Percentiles rank a stretch among this genome's conserved stretches.
Conservation (phyloP, 306 rosid species). For the Quillaja saponaria region DNA sequence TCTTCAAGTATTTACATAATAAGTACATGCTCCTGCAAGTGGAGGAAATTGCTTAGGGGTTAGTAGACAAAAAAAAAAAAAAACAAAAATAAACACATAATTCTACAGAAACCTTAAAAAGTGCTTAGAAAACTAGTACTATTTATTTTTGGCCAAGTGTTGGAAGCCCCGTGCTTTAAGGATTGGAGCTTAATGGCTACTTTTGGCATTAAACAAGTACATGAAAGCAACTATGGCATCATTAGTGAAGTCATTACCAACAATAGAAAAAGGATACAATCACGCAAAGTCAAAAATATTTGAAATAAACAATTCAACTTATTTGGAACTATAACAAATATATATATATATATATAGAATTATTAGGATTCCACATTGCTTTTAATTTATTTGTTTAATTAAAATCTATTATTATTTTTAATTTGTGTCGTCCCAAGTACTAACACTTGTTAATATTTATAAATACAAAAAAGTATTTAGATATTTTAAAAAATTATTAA, state of each 20-base stretch:
- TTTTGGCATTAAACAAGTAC: conserved; percentile 24
- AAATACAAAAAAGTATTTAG: conserved; percentile 5
- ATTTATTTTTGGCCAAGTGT: too few species aligned
- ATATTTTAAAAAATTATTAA: too few species aligned
- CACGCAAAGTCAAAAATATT: conserved; percentile 16
- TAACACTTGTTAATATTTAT: not conserved
- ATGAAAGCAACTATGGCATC: conserved; percentile 13
- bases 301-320: conserved; percentile 16
- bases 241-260: conserved; percentile 33
- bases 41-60: too few species aligned
- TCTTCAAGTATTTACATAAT: too few species aligned
- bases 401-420: not conserved
- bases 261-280: conserved; percentile 16
- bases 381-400: conserved; percentile 27
- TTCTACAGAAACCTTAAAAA: too few species aligned
- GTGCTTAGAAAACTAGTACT: too few species aligned
- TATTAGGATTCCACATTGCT: conserved; percentile 41
- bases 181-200: conserved; percentile 35
- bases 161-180: too few species aligned
- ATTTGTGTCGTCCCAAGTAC: too few species aligned
- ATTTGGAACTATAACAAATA: too few species aligned
- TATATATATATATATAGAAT: conserved; percentile 26
- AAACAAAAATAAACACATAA: too few species aligned
- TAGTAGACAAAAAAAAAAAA: too few species aligned
- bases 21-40: too few species aligned